A percentile compares a stretch with the other conserved stretches of the same genome.
phyloP scores from a whole-genome alignment of 306 rosid species.

The Fragaria vesca region DNA sequence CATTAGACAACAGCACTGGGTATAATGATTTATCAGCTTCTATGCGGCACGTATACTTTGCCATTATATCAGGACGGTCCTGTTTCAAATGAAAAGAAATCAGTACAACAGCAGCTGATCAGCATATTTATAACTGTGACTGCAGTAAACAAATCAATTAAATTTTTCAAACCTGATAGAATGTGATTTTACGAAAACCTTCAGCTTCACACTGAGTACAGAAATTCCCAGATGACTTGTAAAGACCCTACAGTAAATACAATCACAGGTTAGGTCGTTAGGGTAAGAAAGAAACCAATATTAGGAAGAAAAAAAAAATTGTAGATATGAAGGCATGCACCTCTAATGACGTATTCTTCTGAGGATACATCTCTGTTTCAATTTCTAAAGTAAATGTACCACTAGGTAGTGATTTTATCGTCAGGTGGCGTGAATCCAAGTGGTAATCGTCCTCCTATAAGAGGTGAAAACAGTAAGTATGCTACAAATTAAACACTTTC shows the following conservation, averaged over 20 bases:
- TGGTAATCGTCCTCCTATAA: slow-evolving; percentile 65
- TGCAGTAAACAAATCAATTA: slow-evolving; percentile 1
- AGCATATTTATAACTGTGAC: slow-evolving; percentile 13
- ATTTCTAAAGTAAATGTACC: slow-evolving; percentile 75
- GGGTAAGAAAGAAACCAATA: slow-evolving; percentile 10
- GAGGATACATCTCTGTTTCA: slow-evolving; percentile 69
- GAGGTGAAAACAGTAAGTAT: slow-evolving; percentile 15
- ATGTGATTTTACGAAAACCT: slow-evolving; percentile 95
- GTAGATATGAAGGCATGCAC: slow-evolving; percentile 30
- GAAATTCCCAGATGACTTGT: slow-evolving; percentile 90
- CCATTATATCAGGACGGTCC: slow-evolving; percentile 99
- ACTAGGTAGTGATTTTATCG: slow-evolving; percentile 63
- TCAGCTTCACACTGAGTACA: slow-evolving; percentile 99
- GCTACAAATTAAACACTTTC: neutral
- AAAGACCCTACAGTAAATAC: slow-evolving; percentile 70
- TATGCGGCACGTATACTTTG: slow-evolving; percentile 77
- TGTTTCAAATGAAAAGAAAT: slow-evolving; percentile 40
- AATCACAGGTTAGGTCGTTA: slow-evolving; percentile 20
- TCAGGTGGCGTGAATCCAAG: slow-evolving; percentile 73
- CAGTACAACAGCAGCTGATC: slow-evolving; percentile 24
- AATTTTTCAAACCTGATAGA: slow-evolving; percentile 67
- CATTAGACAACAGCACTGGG: slow-evolving; percentile 94
- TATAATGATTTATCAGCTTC: slow-evolving; percentile 84
- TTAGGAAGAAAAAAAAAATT: neutral
- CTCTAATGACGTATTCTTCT: slow-evolving; percentile 91